phyloP scores from a whole-genome alignment of 495 filamentous ascomycete species.

The Aspergillus avenaceus region DNA sequence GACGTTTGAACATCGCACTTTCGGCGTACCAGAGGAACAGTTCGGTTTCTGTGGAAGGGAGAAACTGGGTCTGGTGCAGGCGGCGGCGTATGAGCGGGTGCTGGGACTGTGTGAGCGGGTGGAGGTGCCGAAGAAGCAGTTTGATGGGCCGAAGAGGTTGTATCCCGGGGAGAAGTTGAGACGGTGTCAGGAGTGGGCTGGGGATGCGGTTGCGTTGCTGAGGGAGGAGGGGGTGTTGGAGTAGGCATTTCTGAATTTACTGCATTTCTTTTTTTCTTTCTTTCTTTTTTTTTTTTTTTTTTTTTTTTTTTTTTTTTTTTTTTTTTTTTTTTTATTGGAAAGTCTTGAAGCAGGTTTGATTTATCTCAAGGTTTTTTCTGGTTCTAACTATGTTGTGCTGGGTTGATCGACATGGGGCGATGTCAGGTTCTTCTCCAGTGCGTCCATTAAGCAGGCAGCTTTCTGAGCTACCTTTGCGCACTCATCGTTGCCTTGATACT shows the following conservation, averaged over 20 bases:
- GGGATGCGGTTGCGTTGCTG: constrained; percentile 12
- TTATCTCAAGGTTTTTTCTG: too few species aligned
- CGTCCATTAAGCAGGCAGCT: too few species aligned
- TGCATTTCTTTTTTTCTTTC: too few species aligned
- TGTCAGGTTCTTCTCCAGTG: too few species aligned
- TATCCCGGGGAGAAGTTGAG: constrained; percentile 13
- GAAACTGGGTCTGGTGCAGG: constrained; percentile 8
- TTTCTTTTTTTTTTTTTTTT: too few species aligned
- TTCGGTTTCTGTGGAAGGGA: constrained; percentile 9
- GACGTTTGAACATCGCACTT: constrained; percentile 9
- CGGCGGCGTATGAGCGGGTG: constrained; percentile 10
- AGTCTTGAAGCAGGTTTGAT: too few species aligned
- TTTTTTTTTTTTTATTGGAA: background rate
- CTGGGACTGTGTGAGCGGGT: constrained; percentile 10
- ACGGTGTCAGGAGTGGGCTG: constrained; percentile 21
- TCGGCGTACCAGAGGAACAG: constrained; percentile 15
- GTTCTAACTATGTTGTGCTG: too few species aligned
- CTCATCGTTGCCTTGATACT: too few species aligned
- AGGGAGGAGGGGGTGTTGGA: constrained; percentile 4
- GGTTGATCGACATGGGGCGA: too few species aligned
- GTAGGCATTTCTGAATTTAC: too few species aligned
- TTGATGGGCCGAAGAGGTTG: constrained; percentile 14
- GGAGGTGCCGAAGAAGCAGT: constrained; percentile 20
- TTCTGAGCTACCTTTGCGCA: too few species aligned
- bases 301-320: background rate